A percentile compares a stretch with the other conserved stretches of the same genome.
phyloP scores from a whole-genome alignment of 768 basidiomycete species.

The Mycena albidolilacea region DNA sequence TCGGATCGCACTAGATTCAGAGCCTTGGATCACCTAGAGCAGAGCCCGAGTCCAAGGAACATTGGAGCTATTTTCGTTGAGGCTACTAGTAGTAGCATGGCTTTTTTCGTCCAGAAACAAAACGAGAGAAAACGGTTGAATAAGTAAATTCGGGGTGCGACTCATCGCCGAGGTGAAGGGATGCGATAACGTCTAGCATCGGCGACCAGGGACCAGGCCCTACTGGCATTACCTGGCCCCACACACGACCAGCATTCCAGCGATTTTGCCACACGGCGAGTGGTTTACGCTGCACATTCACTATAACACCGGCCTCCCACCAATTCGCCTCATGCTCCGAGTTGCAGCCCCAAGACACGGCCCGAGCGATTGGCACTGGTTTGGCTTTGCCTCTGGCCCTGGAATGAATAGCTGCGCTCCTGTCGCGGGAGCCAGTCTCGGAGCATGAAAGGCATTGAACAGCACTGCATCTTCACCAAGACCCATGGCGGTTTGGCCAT shows the following conservation, averaged over 20 bases:
- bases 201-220: neutral
- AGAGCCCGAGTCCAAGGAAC: too few relatives aligned
- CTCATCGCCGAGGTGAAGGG: too few relatives aligned
- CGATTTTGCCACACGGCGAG: slow-evolving; percentile 4
- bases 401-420: neutral
- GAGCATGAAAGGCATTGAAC: neutral
- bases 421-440: neutral
- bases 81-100: too few relatives aligned
- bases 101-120: too few relatives aligned
- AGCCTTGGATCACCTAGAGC: too few relatives aligned
- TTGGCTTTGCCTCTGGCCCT: neutral
- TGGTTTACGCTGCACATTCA: too few relatives aligned
- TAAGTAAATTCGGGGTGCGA: too few relatives aligned
- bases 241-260: neutral
- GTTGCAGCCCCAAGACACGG: neutral
- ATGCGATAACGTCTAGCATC: too few relatives aligned
- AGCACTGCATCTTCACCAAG: neutral
- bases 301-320: neutral
- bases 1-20: too few relatives aligned
- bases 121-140: too few relatives aligned
- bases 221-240: neutral
- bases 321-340: neutral
- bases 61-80: too few relatives aligned
- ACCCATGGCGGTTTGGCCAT: neutral
- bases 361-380: slow-evolving; percentile 14